Evolutionary conservation across 1,139 yeast species (phyloP).

Genomic region (Protomyces inouyei): DNA sequence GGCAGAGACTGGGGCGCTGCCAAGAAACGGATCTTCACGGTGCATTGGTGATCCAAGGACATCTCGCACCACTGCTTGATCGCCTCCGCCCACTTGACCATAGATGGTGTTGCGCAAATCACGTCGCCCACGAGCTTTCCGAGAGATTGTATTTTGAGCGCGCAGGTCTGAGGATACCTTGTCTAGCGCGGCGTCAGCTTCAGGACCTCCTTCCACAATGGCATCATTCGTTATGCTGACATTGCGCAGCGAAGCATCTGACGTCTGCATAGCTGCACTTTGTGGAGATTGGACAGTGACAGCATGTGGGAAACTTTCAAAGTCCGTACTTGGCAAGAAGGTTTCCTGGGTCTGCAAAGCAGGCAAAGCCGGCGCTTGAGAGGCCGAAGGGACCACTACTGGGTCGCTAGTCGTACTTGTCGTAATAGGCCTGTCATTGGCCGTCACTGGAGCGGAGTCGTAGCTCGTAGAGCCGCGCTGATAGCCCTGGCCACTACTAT

Average conservation of each 20-base stretch:
- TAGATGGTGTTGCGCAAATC: slow-evolving; percentile 17
- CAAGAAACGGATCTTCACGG: not conserved
- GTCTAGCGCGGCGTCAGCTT: slow-evolving; percentile 33
- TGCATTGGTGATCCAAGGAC: slow-evolving; percentile 22
- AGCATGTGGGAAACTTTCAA: not conserved
- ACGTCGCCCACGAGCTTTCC: slow-evolving; percentile 20
- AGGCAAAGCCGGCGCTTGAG: not conserved
- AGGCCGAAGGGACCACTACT: not conserved
- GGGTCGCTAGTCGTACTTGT: not conserved
- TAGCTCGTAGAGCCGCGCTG: not conserved
- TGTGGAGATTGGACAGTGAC: not conserved
- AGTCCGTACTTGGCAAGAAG: not conserved
- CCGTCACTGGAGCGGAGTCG: not conserved
- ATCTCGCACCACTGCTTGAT: not conserved
- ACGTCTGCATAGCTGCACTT: not conserved
- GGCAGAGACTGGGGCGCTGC: not conserved
- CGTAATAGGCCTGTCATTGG: not conserved
- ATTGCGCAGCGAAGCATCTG: slow-evolving; percentile 1
- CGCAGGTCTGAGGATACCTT: slow-evolving; percentile 28
- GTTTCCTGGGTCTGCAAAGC: not conserved
- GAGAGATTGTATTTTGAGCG: slow-evolving; percentile 21
- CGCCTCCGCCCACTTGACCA: not conserved
- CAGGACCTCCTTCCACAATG: not conserved
- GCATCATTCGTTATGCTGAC: slow-evolving; percentile 14
- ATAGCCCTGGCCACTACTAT: not conserved